Evolutionary conservation across 345 rosid genomes (phyloP).

Genomic region (Raphanus sativus): DNA sequence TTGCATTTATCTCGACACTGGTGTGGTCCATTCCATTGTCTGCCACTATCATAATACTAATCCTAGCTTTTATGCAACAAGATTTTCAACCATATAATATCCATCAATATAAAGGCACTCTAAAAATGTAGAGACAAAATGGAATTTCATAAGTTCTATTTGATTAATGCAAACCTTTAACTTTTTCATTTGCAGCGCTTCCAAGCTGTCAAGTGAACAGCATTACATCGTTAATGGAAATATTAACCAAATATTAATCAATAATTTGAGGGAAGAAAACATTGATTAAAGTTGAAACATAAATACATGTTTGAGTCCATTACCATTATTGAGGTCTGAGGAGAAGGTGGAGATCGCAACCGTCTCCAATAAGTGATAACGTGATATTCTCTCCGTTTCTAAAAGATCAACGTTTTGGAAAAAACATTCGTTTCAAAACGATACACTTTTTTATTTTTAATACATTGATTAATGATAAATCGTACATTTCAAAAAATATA

Average conservation of each 20-base stretch:
- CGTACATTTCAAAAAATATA: too few species aligned
- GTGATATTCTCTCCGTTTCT: too few species aligned
- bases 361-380: not conserved
- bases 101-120: not conserved
- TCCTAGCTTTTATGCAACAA: constrained; percentile 17
- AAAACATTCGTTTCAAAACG: too few species aligned
- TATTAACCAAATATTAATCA: not conserved
- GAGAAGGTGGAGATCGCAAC: constrained; percentile 27
- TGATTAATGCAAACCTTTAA: not conserved
- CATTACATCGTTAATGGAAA: constrained; percentile 6
- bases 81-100: constrained; percentile 15
- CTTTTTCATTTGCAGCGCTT: constrained; percentile 1
- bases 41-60: constrained; percentile 23
- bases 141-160: not conserved
- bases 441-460: too few species aligned
- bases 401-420: too few species aligned
- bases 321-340: not conserved
- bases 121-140: not conserved
- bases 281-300: constrained; percentile 25
- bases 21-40: constrained; percentile 34
- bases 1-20: constrained; percentile 20
- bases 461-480: too few species aligned
- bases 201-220: constrained; percentile 13
- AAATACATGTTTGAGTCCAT: constrained; percentile 26
- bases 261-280: not conserved